phyloP scores from a whole-genome alignment of 352 stramenopile species.

The Phytophthora boehmeriae region DNA sequence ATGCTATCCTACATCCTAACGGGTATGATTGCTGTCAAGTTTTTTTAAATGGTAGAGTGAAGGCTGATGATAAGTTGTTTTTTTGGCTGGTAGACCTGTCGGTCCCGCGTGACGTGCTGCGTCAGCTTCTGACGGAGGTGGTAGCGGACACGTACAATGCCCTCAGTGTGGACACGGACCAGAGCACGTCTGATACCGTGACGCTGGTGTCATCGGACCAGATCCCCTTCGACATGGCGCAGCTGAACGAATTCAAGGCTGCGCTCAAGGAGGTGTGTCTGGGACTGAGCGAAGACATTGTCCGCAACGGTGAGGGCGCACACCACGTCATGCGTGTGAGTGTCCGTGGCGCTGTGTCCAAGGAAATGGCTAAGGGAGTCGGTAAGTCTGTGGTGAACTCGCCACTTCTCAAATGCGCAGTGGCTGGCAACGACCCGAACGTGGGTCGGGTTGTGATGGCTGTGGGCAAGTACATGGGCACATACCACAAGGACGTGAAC shows the following conservation, averaged over 20 bases:
- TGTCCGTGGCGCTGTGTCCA: slow-evolving; percentile 86
- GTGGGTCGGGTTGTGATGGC: slow-evolving; percentile 96
- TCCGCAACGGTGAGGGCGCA: slow-evolving; percentile 98
- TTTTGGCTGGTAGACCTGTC: slow-evolving; percentile 53
- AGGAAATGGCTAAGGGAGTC: slow-evolving; percentile 85
- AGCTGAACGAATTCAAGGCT: slow-evolving; percentile 90
- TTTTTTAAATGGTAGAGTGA: not conserved
- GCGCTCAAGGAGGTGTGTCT: slow-evolving; percentile 93
- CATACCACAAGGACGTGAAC: slow-evolving; percentile 88
- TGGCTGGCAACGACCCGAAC: slow-evolving; percentile 98
- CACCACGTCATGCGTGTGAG: slow-evolving; percentile 96
- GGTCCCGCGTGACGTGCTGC: slow-evolving; percentile 83
- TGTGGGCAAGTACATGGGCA: slow-evolving; percentile 96
- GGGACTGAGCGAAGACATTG: slow-evolving; percentile 96
- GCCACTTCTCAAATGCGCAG: slow-evolving; percentile 97
- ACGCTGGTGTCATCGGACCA: slow-evolving; percentile 95
- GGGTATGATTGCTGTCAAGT: slow-evolving; percentile 30
- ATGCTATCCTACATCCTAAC: slow-evolving; percentile 92
- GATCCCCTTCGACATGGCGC: slow-evolving; percentile 82
- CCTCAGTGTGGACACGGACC: slow-evolving; percentile 97
- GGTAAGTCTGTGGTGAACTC: slow-evolving; percentile 95
- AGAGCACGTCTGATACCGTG: slow-evolving; percentile 98
- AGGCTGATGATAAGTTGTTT: no score
- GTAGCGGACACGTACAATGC: slow-evolving; percentile 92
- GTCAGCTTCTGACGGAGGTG: slow-evolving; percentile 77